Conservation (phyloP, 2,329 filamentous ascomycete species). For the Achaetomium macrosporum region DNA sequence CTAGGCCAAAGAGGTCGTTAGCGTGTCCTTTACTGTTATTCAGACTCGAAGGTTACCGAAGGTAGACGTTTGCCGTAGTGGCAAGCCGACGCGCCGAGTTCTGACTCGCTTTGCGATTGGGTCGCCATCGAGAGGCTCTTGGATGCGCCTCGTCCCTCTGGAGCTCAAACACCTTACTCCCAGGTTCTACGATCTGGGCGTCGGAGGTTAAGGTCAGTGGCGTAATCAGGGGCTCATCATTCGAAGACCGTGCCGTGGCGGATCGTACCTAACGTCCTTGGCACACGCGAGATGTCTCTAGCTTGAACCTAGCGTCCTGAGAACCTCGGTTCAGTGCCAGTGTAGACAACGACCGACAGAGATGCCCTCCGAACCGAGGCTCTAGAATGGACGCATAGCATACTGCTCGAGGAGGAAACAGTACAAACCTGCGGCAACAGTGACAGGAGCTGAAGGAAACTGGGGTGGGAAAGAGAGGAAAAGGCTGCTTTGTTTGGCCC, state of each 20-base stretch:
- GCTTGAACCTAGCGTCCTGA: not conserved
- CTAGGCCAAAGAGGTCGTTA: too few species aligned
- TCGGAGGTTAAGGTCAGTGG: constrained; percentile 1
- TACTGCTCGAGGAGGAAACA: not conserved
- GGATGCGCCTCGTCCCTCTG: not conserved
- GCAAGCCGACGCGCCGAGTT: constrained; percentile 11
- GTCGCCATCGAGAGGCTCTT: not conserved
- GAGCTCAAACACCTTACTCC: not conserved
- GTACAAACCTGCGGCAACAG: too few species aligned
- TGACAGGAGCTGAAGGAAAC: too few species aligned
- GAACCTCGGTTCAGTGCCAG: constrained; percentile 7
- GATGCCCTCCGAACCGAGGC: too few species aligned
- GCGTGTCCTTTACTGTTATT: too few species aligned
- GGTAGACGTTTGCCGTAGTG: not conserved
- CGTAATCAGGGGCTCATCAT: not conserved
- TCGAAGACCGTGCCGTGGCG: not conserved
- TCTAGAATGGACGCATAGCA: not conserved
- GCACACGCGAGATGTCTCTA: constrained; percentile 6
- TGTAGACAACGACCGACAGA: not conserved
- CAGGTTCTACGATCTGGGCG: not conserved
- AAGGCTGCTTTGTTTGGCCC: too few species aligned
- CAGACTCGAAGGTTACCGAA: too few species aligned
- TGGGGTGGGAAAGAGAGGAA: too few species aligned
- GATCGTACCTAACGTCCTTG: constrained; percentile 3
- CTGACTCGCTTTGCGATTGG: constrained; percentile 17